Evolutionary conservation across 164 flowering plant genomes (phyloP).

Genomic region (Berberis vulgaris): DNA sequence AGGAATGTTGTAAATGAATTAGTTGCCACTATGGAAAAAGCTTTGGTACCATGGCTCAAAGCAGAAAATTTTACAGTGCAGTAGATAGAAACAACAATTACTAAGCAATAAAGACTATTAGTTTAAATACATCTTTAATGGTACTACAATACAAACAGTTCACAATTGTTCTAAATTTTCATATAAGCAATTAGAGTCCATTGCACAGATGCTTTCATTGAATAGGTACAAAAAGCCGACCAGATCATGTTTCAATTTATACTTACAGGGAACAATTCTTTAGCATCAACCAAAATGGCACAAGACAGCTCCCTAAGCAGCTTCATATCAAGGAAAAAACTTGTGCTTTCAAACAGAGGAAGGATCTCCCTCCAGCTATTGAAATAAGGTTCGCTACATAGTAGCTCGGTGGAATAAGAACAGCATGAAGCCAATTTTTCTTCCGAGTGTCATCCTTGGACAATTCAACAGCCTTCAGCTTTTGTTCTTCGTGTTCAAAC

Average conservation of each 20-base stretch:
- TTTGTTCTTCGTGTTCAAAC: conserved; percentile 42
- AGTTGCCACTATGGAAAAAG: too few species aligned
- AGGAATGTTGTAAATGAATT: too few species aligned
- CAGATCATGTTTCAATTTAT: background rate
- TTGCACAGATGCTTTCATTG: background rate
- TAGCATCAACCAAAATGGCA: conserved; percentile 27
- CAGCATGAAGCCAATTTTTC: conserved; percentile 44
- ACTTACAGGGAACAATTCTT: conserved; percentile 18
- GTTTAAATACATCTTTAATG: too few species aligned
- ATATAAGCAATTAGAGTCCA: too few species aligned
- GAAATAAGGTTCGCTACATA: conserved; percentile 26
- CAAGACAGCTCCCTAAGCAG: conserved; percentile 43
- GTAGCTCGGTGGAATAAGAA: conserved; percentile 24
- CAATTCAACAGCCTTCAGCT: conserved; percentile 20
- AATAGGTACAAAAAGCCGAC: background rate
- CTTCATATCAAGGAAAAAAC: conserved; percentile 52
- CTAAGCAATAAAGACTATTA: too few species aligned
- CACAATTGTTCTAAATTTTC: too few species aligned
- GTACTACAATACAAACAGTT: too few species aligned
- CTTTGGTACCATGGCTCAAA: too few species aligned
- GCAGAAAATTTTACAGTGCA: too few species aligned
- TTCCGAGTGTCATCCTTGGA: conserved; percentile 10
- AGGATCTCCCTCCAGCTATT: conserved; percentile 46
- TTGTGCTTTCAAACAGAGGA: conserved; percentile 42
- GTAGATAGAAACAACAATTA: too few species aligned